Base-by-base conservation (phyloP, 164 flowering plant genomes). In the Tetrastigma voinierianum region DNA sequence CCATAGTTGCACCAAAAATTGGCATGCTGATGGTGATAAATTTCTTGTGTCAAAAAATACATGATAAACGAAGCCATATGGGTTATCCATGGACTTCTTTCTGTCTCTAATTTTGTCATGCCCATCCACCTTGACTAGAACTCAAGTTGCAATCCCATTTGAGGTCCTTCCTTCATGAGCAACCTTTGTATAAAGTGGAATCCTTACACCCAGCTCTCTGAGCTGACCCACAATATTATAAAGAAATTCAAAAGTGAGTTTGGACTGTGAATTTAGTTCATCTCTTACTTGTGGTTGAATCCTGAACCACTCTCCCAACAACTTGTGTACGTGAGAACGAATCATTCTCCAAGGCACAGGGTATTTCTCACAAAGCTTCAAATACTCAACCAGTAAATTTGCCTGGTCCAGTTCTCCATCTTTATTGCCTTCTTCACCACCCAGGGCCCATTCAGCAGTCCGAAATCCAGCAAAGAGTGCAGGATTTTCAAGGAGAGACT, bases 311-410 rank as follows among this genome's bases (percentile, higher is more conserved):
- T 90, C 98, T 43, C 97, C 96, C 73, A 96, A 71, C 88, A 96
- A 49, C 80, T 84, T 89, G 77, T 96, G 96, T 68, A 88, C 92
- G 64, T 96, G 99, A 24, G 96, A 62, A 14, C 94, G 92, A 21
- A 96, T 83, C 88, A 96, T 96, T 67, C 99, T 86, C 99, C 98
- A 93, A 2, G 98, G 93, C 56, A 93, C 96, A 8, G 98, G 97
- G 77, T 93, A 82, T 62, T 65, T 80, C 78, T 93, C 96, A 70
- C 99, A 93, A 25, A 96, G 67, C 74, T 86, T 87, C 83, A 96
- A 72, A 79, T 93, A 96, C 62, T 92, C 98, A 13, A 82, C 80
- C 15, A 87, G 17, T 45, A 96, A 72, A 45, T 87, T 87, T 49
- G 86, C 85, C 73, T 89, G 97, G 71, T 96, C 93, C 43, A 93